Evolutionary conservation across 2,329 filamentous ascomycete species (phyloP).

Genomic region (Diaporthe velutina): DNA sequence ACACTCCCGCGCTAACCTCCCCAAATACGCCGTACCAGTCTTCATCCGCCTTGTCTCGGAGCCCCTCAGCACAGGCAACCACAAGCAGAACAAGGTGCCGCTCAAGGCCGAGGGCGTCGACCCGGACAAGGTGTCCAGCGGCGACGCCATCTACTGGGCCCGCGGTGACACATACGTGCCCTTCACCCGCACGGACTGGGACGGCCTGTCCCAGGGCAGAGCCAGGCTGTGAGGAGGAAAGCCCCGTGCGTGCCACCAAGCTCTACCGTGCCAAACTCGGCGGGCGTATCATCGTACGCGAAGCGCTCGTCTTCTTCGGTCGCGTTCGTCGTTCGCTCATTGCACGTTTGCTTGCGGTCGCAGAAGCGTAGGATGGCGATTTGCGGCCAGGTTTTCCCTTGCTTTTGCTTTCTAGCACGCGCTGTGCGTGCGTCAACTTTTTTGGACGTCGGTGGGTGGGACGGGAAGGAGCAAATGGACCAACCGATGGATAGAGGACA

Average conservation of each 20-base stretch:
- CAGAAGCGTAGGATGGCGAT: background rate
- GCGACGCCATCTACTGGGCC: constrained; percentile 65
- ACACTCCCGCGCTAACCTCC: constrained; percentile 70
- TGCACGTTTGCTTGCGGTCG: background rate
- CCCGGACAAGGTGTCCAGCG: constrained; percentile 57
- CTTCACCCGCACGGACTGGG: constrained; percentile 72
- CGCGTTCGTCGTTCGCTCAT: no score
- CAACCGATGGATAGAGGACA: background rate
- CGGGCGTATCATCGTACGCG: background rate
- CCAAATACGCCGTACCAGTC: constrained; percentile 80
- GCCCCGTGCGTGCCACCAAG: no score
- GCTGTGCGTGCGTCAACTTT: background rate
- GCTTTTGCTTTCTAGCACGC: background rate
- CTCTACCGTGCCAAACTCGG: background rate
- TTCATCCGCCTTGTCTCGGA: constrained; percentile 75
- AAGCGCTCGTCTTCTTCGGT: background rate
- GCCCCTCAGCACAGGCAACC: constrained; percentile 76
- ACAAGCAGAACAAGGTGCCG: constrained; percentile 84
- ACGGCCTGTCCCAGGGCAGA: constrained; percentile 48
- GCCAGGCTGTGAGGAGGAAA: constrained; percentile 45
- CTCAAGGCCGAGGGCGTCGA: constrained; percentile 77
- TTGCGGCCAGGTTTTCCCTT: no score
- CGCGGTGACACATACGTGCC: constrained; percentile 70
- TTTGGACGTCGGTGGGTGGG: background rate
- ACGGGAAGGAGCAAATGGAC: background rate